Conservation (phyloP, 176 grass and related monocot species). For the Tillandsia leiboldiana region DNA sequence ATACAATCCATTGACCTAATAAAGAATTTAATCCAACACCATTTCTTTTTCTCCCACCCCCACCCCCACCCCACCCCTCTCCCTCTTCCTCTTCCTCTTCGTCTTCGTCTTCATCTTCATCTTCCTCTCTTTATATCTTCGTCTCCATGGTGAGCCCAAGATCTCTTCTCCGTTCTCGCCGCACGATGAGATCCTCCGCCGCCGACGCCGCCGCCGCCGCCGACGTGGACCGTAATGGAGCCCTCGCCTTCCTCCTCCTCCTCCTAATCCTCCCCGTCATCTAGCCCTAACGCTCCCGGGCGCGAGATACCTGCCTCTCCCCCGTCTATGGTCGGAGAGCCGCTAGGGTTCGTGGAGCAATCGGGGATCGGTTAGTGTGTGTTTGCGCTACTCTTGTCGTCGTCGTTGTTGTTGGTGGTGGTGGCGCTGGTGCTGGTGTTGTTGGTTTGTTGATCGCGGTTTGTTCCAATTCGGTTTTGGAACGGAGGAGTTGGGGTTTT, state of each 20-base stretch:
- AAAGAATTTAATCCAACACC: too few relatives aligned
- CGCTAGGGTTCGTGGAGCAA: constrained; percentile 14
- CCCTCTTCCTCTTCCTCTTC: neutral
- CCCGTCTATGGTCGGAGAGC: constrained; percentile 13
- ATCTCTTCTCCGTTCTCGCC: neutral
- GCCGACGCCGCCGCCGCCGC: constrained; percentile 4
- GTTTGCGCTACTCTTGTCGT: neutral
- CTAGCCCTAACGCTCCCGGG: neutral
- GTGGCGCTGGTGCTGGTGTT: too few relatives aligned
- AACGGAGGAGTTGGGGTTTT: neutral
- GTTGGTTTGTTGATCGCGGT: neutral
- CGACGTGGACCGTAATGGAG: neutral
- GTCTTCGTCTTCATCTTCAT: too few relatives aligned
- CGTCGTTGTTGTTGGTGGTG: too few relatives aligned
- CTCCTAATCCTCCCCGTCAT: constrained; percentile 23
- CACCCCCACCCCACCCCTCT: neutral
- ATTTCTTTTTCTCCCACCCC: neutral
- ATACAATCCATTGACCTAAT: too few relatives aligned
- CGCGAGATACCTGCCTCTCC: neutral
- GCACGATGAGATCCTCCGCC: neutral
- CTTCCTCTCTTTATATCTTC: neutral
- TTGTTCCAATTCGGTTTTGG: constrained; percentile 14
- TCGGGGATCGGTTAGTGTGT: constrained; percentile 17
- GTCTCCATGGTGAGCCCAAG: neutral
- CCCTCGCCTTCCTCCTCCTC: constrained; percentile 17